phyloP scores from a whole-genome alignment of 805 yeast species.

The Helenozyma rhizophorensis region DNA sequence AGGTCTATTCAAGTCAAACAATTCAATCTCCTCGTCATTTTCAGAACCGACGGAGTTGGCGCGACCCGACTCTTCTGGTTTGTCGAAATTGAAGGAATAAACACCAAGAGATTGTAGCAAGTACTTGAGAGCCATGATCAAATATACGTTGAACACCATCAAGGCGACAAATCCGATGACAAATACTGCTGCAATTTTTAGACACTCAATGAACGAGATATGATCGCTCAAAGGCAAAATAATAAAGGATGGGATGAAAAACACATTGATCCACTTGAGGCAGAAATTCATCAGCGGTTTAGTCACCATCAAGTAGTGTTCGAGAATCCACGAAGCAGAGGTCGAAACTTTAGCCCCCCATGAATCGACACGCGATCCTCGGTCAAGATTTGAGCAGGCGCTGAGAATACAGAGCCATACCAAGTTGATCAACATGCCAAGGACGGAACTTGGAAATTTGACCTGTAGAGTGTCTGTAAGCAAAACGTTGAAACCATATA shows the following conservation, averaged over 20 bases:
- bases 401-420: conserved; percentile 34
- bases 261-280: conserved; percentile 72
- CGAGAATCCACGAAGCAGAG: conserved; percentile 20
- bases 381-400: conserved; percentile 1
- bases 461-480: conserved; percentile 42
- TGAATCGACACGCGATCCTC: conserved; percentile 5
- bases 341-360: conserved; percentile 13
- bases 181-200: conserved; percentile 71
- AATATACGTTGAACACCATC: conserved; percentile 42
- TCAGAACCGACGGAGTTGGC: neutral
- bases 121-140: conserved; percentile 26
- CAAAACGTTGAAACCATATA: conserved; percentile 52
- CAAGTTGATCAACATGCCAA: conserved; percentile 62
- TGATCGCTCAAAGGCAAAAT: conserved; percentile 64
- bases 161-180: conserved; percentile 54
- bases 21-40: conserved; percentile 8
- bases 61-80: conserved; percentile 18
- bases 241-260: conserved; percentile 74
- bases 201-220: conserved; percentile 62
- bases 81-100: conserved; percentile 4
- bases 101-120: conserved; percentile 6
- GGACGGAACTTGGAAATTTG: conserved; percentile 65
- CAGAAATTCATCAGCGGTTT: conserved; percentile 67
- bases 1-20: conserved; percentile 5
- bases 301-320: conserved; percentile 32